Evolutionary conservation across 495 filamentous ascomycete species (phyloP), one percentile per base, ranked within the genome.

Genomic region (Hypoxylon lienhwacheense): DNA sequence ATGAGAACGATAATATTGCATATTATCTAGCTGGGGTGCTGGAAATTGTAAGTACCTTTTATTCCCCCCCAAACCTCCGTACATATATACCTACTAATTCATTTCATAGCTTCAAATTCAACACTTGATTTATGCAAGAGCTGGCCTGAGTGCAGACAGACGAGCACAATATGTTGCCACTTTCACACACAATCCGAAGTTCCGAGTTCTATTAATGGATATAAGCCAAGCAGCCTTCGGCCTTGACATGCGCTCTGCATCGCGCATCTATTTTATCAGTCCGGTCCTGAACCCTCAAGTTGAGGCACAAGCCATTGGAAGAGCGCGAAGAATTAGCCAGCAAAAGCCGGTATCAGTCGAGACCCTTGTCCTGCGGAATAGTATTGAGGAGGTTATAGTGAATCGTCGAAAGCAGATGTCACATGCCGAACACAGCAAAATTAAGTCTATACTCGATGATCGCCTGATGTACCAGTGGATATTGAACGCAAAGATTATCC

Each of bases 221-320:
- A 81, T 96, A 15, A 79, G 78, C 2, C 88, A 93, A 65, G 91
- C 91, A 11, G 90, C 92, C 2, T 89, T 89, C 50, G 92, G 92
- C 0, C 75, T 97, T 0, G 89, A 96, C 59, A 82, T 97, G 63
- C 81, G 82, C 15, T 81, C 81, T 24, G 92, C 93, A 3, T 90
- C 85, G 0, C 77, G 92, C 0, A 85, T 97, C n/a, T 95, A 87
- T 73, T 96, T 97, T 59, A 77, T 96, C 53, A 95, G 89, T 49
- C 92, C 92, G 0, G 87, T 93, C 21, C 85, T 93, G 71, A 87
- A 89, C 40, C 88, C 89, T 0, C 85, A 88, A 51, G 80, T 96
- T 5, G 89, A 96, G 63, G 90, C 87, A 2, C 92, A 97, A 66
- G 92, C 92, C 2, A 88, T 97, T 56, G 95, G 92, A 57, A 86